Evolutionary conservation across 345 rosid genomes (phyloP), one percentile per base, ranked within the genome.

Genomic region (Brassica nigra): DNA sequence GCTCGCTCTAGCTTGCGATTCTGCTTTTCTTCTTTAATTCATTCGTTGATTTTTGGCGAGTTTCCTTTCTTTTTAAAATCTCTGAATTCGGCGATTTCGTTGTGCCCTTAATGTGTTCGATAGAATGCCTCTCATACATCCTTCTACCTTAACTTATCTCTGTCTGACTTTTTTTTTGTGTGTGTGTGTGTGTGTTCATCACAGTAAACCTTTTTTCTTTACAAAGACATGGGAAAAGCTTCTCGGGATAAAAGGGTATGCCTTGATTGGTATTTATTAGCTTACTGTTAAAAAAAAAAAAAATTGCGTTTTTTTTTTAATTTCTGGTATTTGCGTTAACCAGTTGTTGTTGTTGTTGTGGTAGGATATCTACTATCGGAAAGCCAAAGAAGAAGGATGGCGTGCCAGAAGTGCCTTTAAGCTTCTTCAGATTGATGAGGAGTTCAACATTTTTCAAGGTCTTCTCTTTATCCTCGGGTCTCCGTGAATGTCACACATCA

Each of bases 321-420:
- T 11, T 12, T 12, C 54, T 49, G 28, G 11, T 8, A 55, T 62
- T 31, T 49, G 5, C 49, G 14, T 70, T 57, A 34, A 9, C n/a
- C 16, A 49, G 34, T 77, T 61, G 4, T 75, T 77, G 11, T 42
- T 42, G 11, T 10, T 42, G 9, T 8, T 3, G 2, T 14, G 81
- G 75, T 67, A 93, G 99, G 97, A 93, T 87, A 95, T 93, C 3
- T 93, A 93, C 85, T 93, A 95, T 74, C 82, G 95, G 62, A 91
- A 93, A 87, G 97, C 97, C 10, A 95, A 95, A 83, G 98, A 95
- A 88, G 97, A 95, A 83, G 99, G 99, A 14, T 93, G 99, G 97
- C 95, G 97, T 14, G 99, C 98, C 55, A 87, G 99, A 57, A 95
- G 98, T 83, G 98, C 98, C 28, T 93, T 91, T 82, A 93, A 95